phyloP scores from a whole-genome alignment of 2,329 filamentous ascomycete species.

The Diaporthe destruens region DNA sequence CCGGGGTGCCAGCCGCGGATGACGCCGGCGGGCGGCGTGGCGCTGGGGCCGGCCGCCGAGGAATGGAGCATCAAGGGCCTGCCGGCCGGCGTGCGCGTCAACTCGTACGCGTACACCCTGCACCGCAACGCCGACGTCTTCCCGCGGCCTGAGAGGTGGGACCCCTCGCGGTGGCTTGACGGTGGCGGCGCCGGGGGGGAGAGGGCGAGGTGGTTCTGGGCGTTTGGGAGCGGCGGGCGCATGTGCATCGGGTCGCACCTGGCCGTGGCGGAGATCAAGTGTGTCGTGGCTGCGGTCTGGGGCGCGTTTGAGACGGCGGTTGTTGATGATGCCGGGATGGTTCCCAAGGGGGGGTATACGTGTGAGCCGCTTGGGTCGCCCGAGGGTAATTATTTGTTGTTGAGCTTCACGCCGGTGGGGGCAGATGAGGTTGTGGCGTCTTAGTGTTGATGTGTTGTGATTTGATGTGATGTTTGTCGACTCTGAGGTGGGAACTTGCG shows the following conservation, averaged over 20 bases:
- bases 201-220: conserved; percentile 69
- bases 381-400: conserved; percentile 11
- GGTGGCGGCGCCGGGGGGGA: conserved; percentile 44
- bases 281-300: conserved; percentile 23
- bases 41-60: conserved; percentile 50
- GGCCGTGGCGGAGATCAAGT: conserved; percentile 56
- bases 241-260: conserved; percentile 79
- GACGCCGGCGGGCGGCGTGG: conserved; percentile 61
- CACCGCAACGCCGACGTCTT: conserved; percentile 67
- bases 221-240: conserved; percentile 76
- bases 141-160: conserved; percentile 62
- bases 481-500: too few relatives aligned
- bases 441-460: not conserved
- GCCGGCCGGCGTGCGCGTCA: conserved; percentile 64
- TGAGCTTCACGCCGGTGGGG: not conserved
- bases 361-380: conserved; percentile 21
- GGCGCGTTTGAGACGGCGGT: not conserved
- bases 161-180: conserved; percentile 65
- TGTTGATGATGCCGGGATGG: conserved; percentile 13
- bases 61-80: conserved; percentile 48
- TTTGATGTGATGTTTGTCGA: too few relatives aligned
- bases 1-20: conserved; percentile 67
- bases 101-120: conserved; percentile 66
- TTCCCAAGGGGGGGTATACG: conserved; percentile 5
- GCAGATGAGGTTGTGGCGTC: not conserved